These are phyloP conservation scores for Quercus bicolor DNA, from an alignment of 306 rosid species.

Conservation along the genomic window DNA sequence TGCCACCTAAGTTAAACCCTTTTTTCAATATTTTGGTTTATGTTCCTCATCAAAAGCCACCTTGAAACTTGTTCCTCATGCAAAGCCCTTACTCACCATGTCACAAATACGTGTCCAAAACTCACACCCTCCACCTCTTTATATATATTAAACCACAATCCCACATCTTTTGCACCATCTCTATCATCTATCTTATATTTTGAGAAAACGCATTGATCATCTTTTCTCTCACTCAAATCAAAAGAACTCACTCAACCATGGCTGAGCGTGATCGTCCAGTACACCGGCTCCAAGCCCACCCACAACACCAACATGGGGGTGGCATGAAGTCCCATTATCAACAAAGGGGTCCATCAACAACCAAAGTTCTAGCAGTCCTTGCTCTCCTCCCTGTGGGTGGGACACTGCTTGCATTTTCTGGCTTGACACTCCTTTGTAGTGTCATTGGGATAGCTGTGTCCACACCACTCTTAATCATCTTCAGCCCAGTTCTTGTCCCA, in stretches of 20 bases:
- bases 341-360: slow-evolving; percentile 32
- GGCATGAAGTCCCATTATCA: neutral
- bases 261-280: slow-evolving; percentile 64
- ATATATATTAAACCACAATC: slow-evolving; percentile 27
- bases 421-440: slow-evolving; percentile 48
- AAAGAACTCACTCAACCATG: slow-evolving; percentile 26
- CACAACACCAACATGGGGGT: slow-evolving; percentile 30
- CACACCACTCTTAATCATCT: slow-evolving; percentile 61
- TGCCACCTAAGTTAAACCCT: slow-evolving; percentile 18
- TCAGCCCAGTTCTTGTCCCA: slow-evolving; percentile 78
- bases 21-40: neutral
- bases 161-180: neutral
- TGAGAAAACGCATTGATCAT: neutral
- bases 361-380: slow-evolving; percentile 37
- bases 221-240: neutral
- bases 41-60: neutral
- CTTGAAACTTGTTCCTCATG: slow-evolving; percentile 81
- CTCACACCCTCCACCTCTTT: slow-evolving; percentile 23
- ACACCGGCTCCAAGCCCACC: slow-evolving; percentile 62
- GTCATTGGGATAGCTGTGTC: slow-evolving; percentile 43
- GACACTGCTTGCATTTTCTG: slow-evolving; percentile 45
- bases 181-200: neutral
- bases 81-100: slow-evolving; percentile 62
- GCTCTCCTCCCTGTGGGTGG: slow-evolving; percentile 55
- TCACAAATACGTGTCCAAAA: slow-evolving; percentile 55